Percentiles rank a stretch among this genome's conserved stretches.
Evolutionary conservation across 345 rosid genomes (phyloP).

Genomic region (Eucalyptus curtisii): DNA sequence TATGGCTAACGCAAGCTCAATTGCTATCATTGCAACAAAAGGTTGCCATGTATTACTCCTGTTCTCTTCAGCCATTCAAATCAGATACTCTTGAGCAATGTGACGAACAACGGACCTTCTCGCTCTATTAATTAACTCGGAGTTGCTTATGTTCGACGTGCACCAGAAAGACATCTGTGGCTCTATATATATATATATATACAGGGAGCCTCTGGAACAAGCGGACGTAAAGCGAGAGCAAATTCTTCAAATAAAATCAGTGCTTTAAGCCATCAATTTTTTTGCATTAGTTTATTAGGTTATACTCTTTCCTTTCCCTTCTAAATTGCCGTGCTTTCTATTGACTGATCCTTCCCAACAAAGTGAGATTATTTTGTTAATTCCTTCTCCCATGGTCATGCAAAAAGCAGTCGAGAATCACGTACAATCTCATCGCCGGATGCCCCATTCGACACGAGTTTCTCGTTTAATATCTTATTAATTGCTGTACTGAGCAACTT

Average conservation of each 20-base stretch:
- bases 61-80: neutral
- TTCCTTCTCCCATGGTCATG: neutral
- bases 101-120: neutral
- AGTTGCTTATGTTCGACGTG: neutral
- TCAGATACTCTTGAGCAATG: neutral
- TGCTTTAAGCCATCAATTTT: neutral
- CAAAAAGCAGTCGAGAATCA: neutral
- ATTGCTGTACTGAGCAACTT: neutral
- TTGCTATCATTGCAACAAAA: slow-evolving; percentile 24
- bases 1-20: slow-evolving; percentile 35
- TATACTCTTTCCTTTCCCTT: neutral
- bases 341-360: neutral
- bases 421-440: neutral
- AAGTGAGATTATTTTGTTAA: neutral
- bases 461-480: neutral
- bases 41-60: slow-evolving; percentile 21
- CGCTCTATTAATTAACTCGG: neutral
- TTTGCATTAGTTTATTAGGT: neutral
- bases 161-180: neutral
- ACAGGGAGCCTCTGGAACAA: neutral
- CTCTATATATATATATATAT: neutral
- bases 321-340: neutral
- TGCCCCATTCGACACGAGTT: neutral
- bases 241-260: slow-evolving; percentile 12
- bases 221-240: slow-evolving; percentile 1